Evolutionary conservation across 2,329 filamentous ascomycete genomes (phyloP).

Genomic region (Sordariomycetes sp.): DNA sequence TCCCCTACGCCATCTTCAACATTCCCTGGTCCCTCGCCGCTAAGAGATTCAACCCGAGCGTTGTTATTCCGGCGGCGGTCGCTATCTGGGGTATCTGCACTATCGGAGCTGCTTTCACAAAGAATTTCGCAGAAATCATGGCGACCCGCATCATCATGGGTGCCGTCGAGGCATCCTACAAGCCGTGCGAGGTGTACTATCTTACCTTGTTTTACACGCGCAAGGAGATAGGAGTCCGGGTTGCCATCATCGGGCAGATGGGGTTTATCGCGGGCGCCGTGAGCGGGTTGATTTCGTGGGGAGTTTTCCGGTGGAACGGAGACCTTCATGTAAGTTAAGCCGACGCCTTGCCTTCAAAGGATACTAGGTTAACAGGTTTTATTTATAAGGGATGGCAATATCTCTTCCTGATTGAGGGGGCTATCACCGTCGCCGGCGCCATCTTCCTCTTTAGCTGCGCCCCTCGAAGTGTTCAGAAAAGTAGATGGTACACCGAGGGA

Average conservation of each 20-base stretch:
- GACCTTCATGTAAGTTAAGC: slow-evolving; percentile 7
- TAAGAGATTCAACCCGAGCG: slow-evolving; percentile 14
- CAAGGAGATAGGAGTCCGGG: slow-evolving; percentile 13
- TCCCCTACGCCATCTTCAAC: slow-evolving; percentile 15
- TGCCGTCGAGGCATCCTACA: slow-evolving; percentile 33
- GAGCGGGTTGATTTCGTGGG: slow-evolving; percentile 14
- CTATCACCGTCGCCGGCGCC: slow-evolving; percentile 12
- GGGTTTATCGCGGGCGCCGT: slow-evolving; percentile 15
- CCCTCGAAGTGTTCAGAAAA: slow-evolving; percentile 12
- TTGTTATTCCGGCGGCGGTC: slow-evolving; percentile 16
- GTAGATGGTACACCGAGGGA: slow-evolving; percentile 12
- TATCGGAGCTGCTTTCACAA: slow-evolving; percentile 13
- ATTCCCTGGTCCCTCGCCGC: slow-evolving; percentile 14
- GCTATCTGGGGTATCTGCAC: slow-evolving; percentile 15
- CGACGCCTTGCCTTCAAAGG: background rate
- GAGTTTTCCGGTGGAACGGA: slow-evolving; percentile 14
- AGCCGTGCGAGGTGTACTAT: slow-evolving; percentile 32
- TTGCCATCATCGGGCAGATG: slow-evolving; percentile 9
- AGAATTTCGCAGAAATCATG: slow-evolving; percentile 30
- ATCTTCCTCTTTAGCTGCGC: slow-evolving; percentile 11
- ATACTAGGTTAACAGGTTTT: too few species aligned
- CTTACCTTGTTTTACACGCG: slow-evolving; percentile 27
- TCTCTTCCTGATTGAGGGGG: slow-evolving; percentile 16
- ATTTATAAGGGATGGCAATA: slow-evolving; percentile 14
- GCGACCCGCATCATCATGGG: slow-evolving; percentile 27